Base-by-base conservation (phyloP, 257 asterid genomes). In the Paulownia fortunei region DNA sequence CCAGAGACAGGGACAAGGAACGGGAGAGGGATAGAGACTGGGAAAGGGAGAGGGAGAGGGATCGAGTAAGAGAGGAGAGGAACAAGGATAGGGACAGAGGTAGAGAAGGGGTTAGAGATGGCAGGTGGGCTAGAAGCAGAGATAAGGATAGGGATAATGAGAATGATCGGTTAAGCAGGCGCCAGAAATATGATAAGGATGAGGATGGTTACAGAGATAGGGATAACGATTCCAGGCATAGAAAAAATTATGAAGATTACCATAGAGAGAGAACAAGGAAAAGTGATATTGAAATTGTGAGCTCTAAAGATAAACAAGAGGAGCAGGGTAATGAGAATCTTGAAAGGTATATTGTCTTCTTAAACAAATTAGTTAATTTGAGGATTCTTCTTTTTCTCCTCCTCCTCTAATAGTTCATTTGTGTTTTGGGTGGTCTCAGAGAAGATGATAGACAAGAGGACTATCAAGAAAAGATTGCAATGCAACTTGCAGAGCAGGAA, bases 401-500 rank as follows among this genome's bases (percentile, higher is more conserved):
- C 27, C 9, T 37, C 58, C 72, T 69, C 8, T 37, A 37, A 78
- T 51, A 27, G 47, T 69, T 79, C 6, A 55, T 77, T 72, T 54
- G 44, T 55, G 49, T 79, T 73, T 82, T 81, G 71, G 72, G 21
- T 67, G 79, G 82, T 63, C 71, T 42, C 95, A 92, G 98, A 74
- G 97, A 90, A 70, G 88, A 87, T 70, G 92, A 87, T 46, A 88
- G 70, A 56, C 89, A 88, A 82, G 96, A 89, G 81, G 97, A 90
- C 58, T 96, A 90, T 80, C 92, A 92, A 81, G 96, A 90, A 79
- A 87, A 80, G 84, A 84, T 92, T 79, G 82, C 79, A 26, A 80
- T 87, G 87, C 94, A 90, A 85, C 92, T 89, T 76, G 98, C 86
- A 68, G 94, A 89, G 76, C 97, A 96, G 81, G 98, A 95, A 83